phyloP scores from a whole-genome alignment of 2,329 filamentous ascomycete species.

The Colletotrichum sp. region DNA sequence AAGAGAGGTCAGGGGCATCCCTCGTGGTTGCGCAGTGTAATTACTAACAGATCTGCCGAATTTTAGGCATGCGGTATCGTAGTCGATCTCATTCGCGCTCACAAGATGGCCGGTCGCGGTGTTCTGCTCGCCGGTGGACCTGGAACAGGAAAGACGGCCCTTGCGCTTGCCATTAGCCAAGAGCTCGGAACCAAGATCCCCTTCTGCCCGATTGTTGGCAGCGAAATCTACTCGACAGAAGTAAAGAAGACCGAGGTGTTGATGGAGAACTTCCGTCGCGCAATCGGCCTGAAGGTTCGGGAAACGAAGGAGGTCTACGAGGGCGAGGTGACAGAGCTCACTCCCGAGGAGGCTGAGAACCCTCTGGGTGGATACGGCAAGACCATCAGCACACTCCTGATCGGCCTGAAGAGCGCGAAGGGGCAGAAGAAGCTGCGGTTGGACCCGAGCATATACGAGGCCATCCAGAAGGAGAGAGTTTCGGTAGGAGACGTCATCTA shows the following conservation, averaged over 20 bases:
- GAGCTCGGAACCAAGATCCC: conserved; percentile 98
- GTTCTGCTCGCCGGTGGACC: conserved; percentile 93
- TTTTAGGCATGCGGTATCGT: conserved; percentile 90
- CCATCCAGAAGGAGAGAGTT: conserved; percentile 97
- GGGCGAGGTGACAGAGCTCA: conserved; percentile 96
- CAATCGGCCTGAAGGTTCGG: conserved; percentile 94
- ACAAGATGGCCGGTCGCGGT: conserved; percentile 97
- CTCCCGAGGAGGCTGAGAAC: conserved; percentile 97
- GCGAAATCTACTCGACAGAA: conserved; percentile 96
- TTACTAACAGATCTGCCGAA: conserved; percentile 10
- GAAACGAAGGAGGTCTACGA: conserved; percentile 99
- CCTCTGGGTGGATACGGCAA: conserved; percentile 95
- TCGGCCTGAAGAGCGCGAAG: conserved; percentile 93
- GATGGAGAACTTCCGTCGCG: conserved; percentile 98
- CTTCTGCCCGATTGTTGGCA: conserved; percentile 97
- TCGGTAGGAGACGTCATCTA: conserved; percentile 97
- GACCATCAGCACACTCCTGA: conserved; percentile 94
- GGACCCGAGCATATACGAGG: conserved; percentile 98
- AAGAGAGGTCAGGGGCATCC: conserved; percentile 72
- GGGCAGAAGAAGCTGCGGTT: conserved; percentile 97
- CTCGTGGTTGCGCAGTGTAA: not conserved
- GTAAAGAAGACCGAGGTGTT: conserved; percentile 99
- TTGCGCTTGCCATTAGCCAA: conserved; percentile 94
- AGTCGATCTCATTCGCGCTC: conserved; percentile 92
- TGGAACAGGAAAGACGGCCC: conserved; percentile 95